Conservation (phyloP, 2,329 filamentous ascomycete genomes). For the Echinosphaeria canescens region DNA sequence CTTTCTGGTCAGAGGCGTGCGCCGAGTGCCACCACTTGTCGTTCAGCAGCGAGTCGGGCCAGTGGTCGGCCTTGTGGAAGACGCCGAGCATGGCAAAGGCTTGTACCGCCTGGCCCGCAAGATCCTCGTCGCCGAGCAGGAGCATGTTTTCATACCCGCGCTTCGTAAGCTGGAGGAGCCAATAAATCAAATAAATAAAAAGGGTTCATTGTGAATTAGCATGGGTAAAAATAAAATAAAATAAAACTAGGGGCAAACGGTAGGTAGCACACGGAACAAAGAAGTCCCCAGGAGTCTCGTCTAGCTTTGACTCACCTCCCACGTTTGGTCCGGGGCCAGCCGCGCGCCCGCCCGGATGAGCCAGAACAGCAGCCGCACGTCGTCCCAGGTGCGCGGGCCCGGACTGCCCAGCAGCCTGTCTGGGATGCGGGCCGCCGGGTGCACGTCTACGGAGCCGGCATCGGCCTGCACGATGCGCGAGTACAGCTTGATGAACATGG, state of each 20-base stretch:
- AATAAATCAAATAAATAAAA: too few relatives aligned
- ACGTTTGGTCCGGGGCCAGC: constrained; percentile 6
- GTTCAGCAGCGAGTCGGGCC: constrained; percentile 4
- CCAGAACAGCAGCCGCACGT: constrained; percentile 9
- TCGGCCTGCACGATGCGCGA: background rate
- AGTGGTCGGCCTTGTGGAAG: constrained; percentile 2
- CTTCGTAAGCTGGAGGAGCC: constrained; percentile 1
- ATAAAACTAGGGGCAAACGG: too few relatives aligned
- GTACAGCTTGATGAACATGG: background rate
- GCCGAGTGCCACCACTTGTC: constrained; percentile 1
- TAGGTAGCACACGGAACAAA: too few relatives aligned
- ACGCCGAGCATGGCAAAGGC: constrained; percentile 2
- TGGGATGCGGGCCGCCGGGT: constrained; percentile 8
- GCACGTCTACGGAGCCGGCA: constrained; percentile 6
- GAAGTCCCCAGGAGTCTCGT: background rate
- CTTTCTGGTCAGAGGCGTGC: too few relatives aligned
- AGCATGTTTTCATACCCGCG: constrained; percentile 4
- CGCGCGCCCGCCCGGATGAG: constrained; percentile 7
- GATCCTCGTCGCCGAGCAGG: constrained; percentile 1
- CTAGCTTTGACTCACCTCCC: constrained; percentile 8
- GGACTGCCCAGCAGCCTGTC: constrained; percentile 7
- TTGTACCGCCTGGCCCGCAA: constrained; percentile 1
- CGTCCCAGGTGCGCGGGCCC: constrained; percentile 7
- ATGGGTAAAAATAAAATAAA: too few relatives aligned
- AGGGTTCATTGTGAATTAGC: too few relatives aligned